Conservation (phyloP, 108 stramenopile species). For the Hondaea fermentalgiana region DNA sequence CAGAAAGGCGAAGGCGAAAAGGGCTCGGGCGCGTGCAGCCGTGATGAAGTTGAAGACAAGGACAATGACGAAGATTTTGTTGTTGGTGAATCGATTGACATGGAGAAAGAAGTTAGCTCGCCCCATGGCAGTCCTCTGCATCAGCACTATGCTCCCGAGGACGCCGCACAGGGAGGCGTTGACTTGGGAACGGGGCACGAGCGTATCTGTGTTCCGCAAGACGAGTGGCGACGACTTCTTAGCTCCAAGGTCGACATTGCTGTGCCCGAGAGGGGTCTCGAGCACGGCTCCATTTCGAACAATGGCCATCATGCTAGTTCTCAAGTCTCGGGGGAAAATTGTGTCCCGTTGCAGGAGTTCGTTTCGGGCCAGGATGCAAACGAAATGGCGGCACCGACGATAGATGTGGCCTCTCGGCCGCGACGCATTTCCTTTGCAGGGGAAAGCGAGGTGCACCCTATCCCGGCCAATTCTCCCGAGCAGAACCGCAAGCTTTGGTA, state of each 20-base stretch:
- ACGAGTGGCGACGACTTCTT: neutral
- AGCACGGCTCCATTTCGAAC: neutral
- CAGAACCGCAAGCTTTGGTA: neutral
- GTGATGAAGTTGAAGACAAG: no score
- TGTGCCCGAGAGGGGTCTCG: neutral
- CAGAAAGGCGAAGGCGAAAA: no score
- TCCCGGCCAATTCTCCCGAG: neutral
- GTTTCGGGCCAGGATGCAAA: no score
- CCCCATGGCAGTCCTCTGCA: neutral
- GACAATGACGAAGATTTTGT: no score
- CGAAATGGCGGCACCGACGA: no score
- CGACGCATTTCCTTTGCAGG: neutral
- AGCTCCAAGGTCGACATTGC: neutral
- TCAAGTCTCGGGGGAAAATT: no score
- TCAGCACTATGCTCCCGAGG: neutral
- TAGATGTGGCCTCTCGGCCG: neutral
- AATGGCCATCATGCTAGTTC: no score
- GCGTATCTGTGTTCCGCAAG: neutral
- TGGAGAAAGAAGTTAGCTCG: no score
- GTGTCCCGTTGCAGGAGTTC: no score
- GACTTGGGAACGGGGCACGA: neutral
- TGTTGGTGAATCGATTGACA: no score
- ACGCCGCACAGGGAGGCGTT: neutral
- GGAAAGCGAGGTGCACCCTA: neutral
- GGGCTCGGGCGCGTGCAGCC: no score